Evolutionary conservation across 2,329 filamentous ascomycete species (phyloP), one percentile per base, ranked within the genome.

Genomic region (Cordyceps javanica): DNA sequence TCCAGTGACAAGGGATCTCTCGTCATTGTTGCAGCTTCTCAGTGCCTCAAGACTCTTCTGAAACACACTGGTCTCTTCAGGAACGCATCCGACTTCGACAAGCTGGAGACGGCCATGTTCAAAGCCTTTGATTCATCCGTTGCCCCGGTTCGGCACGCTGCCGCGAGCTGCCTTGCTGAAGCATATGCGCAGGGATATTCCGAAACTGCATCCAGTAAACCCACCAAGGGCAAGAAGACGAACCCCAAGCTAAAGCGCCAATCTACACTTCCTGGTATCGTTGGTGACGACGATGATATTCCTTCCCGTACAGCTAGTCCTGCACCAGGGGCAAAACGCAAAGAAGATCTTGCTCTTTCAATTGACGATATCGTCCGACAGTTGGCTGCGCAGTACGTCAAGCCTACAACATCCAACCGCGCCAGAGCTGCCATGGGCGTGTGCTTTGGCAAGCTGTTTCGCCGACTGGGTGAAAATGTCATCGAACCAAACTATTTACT

Each of bases 51-150:
- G 67, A 79, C 85, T 56, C 75, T 97, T 50, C 75, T 89, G 23
- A 86, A 82, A 58, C 77, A 82, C 60, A 97, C 92, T 0, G 73
- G 82, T 0, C 95, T 90, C 69, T 97, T 97, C 68, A 87, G 91
- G 67, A 96, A 95, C 67, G 85, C 88, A 14, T 87, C 81, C 69
- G 94, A 99, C 68, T 96, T 96, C 67, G 94, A 99, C 64, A 91
- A 89, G 69, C 74, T 97, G 21, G 91, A 93, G 71, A 82, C 82
- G 34, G 84, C 88, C 6, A 76, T 95, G 16, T 94, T 91, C 81
- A 97, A 96, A 72, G 82, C 88, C 0, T 87, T 95, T 60, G 94
- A 99, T 64, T 92, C 87, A 36, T 73, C 85, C 1, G 89, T 87
- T 50, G 75, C 86, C 0, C 81, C 86, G 28, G 90, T 96, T 53